Evolutionary conservation across 2,329 filamentous ascomycete species (phyloP).

Genomic region (Neoascochyta sp.): DNA sequence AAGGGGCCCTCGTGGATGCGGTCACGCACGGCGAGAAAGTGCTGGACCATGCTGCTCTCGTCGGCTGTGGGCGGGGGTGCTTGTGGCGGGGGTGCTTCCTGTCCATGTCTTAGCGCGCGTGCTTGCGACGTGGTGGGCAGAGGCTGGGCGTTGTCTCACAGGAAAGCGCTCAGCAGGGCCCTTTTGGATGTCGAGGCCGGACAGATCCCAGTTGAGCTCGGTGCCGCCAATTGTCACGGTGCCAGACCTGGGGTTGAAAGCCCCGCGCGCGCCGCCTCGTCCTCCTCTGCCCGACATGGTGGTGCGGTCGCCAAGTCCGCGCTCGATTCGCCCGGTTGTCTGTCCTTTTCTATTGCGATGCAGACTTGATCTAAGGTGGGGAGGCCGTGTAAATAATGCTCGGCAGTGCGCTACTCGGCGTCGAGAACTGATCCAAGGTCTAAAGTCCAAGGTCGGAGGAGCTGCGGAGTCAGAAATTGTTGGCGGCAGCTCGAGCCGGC

Average conservation of each 20-base stretch:
- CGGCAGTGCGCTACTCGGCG: too few relatives aligned
- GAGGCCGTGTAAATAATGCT: too few relatives aligned
- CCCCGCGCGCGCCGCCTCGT: slow-evolving; percentile 28
- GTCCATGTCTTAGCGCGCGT: slow-evolving; percentile 17
- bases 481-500: slow-evolving; percentile 9
- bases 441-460: too few relatives aligned
- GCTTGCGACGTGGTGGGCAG: slow-evolving; percentile 2
- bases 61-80: slow-evolving; percentile 39
- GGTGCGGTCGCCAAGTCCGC: too few relatives aligned
- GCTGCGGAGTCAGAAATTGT: slow-evolving; percentile 12
- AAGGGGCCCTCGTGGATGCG: slow-evolving; percentile 58
- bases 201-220: slow-evolving; percentile 42
- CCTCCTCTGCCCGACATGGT: slow-evolving; percentile 34
- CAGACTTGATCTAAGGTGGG: neutral
- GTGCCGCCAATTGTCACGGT: slow-evolving; percentile 43
- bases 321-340: too few relatives aligned
- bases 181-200: slow-evolving; percentile 39
- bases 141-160: slow-evolving; percentile 21
- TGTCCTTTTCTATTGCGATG: too few relatives aligned
- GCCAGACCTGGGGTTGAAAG: slow-evolving; percentile 26
- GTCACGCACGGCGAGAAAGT: slow-evolving; percentile 52
- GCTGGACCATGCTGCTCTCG: slow-evolving; percentile 49
- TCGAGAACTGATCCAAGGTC: too few relatives aligned
- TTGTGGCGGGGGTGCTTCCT: slow-evolving; percentile 35
- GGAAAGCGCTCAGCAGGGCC: slow-evolving; percentile 43